phyloP scores from a whole-genome alignment of 1,284 basidiomycete species.

The Peniophora sp. region DNA sequence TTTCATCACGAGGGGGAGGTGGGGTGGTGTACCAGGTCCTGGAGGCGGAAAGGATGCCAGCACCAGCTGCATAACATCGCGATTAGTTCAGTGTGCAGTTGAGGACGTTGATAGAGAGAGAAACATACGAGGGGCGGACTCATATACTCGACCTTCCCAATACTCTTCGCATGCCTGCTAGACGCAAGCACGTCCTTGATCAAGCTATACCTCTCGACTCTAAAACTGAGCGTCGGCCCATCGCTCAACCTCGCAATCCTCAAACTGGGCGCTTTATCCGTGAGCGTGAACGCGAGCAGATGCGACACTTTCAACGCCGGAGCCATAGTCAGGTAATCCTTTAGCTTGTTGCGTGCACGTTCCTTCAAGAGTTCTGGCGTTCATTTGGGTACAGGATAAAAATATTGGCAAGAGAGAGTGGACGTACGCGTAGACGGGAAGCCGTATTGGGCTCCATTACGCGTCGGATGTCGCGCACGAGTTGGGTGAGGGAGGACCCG shows the following conservation, averaged over 20 bases:
- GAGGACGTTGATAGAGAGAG: neutral
- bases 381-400: conserved; percentile 9
- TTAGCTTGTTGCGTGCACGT: conserved; percentile 85
- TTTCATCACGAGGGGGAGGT: conserved; percentile 72
- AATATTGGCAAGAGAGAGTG: neutral
- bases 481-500: conserved; percentile 78
- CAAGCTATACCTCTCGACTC: conserved; percentile 88
- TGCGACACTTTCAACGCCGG: conserved; percentile 91
- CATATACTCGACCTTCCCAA: conserved; percentile 75
- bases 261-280: conserved; percentile 79
- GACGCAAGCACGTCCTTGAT: conserved; percentile 74
- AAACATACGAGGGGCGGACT: conserved; percentile 76
- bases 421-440: conserved; percentile 71
- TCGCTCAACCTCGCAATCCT: conserved; percentile 85
- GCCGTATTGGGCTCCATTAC: conserved; percentile 99
- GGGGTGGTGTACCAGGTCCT: conserved; percentile 61
- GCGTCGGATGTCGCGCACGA: conserved; percentile 89
- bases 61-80: conserved; percentile 55
- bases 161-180: conserved; percentile 63
- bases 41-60: conserved; percentile 71
- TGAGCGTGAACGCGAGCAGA: conserved; percentile 86
- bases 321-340: conserved; percentile 92
- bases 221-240: conserved; percentile 92
- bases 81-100: neutral
- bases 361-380: conserved; percentile 50